These are phyloP conservation scores for Mortierella antarctica DNA, from an alignment of 192 early-diverging fungal genomes.

Conservation along the genomic window DNA sequence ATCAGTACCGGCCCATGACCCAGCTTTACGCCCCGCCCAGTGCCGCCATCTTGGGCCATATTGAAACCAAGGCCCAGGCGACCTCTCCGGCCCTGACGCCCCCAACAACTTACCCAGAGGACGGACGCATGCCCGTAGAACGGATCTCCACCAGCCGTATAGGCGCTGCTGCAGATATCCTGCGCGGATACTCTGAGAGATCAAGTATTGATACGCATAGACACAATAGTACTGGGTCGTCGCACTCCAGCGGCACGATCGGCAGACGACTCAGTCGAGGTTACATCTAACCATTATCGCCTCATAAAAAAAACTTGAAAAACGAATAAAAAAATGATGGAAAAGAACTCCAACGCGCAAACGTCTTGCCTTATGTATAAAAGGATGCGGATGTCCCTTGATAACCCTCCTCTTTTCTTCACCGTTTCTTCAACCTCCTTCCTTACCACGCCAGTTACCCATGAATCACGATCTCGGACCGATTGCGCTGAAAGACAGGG, in stretches of 20 bases:
- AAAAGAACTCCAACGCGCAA: neutral
- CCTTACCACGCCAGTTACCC: neutral
- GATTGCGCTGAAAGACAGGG: neutral
- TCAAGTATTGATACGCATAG: conserved; percentile 24
- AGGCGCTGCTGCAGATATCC: conserved; percentile 32
- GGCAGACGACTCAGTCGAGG: conserved; percentile 38
- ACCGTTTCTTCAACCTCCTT: too few relatives aligned
- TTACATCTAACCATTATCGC: conserved; percentile 2
- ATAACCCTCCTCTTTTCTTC: too few relatives aligned
- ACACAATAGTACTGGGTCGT: conserved; percentile 36
- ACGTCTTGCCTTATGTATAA: too few relatives aligned
- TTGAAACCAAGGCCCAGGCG: conserved; percentile 41
- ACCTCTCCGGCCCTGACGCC: conserved; percentile 32
- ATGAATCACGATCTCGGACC: neutral
- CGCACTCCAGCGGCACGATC: conserved; percentile 41
- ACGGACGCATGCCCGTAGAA: conserved; percentile 23
- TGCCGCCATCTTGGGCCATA: conserved; percentile 20
- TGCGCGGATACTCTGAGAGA: conserved; percentile 28
- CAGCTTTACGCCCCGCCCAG: conserved; percentile 36
- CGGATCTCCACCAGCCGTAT: conserved; percentile 17
- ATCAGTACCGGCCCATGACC: conserved; percentile 12
- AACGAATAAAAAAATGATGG: neutral
- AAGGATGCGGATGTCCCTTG: neutral
- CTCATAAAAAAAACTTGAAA: conserved; percentile 1
- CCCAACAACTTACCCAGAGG: conserved; percentile 16